Percentiles rank a stretch among this genome's conserved stretches.
phyloP scores from a whole-genome alignment of 139 green algal genomes.

The Chlamydomonas asymmetrica region DNA sequence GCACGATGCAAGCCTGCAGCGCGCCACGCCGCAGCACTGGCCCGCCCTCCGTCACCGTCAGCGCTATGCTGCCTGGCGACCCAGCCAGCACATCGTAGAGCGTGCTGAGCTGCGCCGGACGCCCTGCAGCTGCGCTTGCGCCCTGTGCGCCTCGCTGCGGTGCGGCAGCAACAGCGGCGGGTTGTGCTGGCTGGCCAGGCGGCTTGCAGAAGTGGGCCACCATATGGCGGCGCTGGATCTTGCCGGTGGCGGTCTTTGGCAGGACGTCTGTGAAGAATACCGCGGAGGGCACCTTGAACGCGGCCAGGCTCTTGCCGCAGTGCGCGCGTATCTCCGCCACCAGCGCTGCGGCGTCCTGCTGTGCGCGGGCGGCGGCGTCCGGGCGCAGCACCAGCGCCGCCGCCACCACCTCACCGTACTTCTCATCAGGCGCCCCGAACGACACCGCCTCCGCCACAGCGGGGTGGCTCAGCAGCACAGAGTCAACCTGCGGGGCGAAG shows the following conservation, averaged over 20 bases:
- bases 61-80: too few relatives aligned
- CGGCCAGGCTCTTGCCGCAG: slow-evolving; percentile 48
- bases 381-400: slow-evolving; percentile 74
- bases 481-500: slow-evolving; percentile 75
- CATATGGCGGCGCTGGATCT: slow-evolving; percentile 82
- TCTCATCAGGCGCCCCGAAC: slow-evolving; percentile 74
- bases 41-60: too few relatives aligned
- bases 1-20: too few relatives aligned
- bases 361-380: not conserved
- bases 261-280: slow-evolving; percentile 65
- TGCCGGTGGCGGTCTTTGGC: slow-evolving; percentile 83
- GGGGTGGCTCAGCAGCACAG: slow-evolving; percentile 71
- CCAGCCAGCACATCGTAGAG: too few relatives aligned
- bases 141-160: too few relatives aligned
- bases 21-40: too few relatives aligned
- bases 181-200: too few relatives aligned
- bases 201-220: too few relatives aligned
- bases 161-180: too few relatives aligned
- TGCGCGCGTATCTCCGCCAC: slow-evolving; percentile 27
- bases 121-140: too few relatives aligned
- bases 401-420: slow-evolving; percentile 85
- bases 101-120: too few relatives aligned
- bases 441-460: slow-evolving; percentile 77
- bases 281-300: slow-evolving; percentile 70
- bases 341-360: too few relatives aligned